phyloP scores from a whole-genome alignment of 148 eudicot genomes.

The Spergularia bocconei region DNA sequence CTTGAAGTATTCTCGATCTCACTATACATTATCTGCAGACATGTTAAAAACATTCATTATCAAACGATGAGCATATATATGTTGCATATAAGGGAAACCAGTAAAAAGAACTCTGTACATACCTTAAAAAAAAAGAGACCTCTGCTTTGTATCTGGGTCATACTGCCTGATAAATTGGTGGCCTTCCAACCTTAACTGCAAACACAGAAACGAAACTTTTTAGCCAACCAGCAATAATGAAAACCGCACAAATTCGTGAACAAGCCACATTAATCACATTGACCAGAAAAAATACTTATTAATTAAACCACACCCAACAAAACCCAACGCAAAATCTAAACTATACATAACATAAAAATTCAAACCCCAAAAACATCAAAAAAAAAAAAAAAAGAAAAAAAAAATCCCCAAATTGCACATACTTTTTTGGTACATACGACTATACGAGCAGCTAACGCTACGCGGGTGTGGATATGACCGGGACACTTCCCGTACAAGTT shows the following conservation, averaged over 20 bases:
- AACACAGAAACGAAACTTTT: conserved; percentile 13
- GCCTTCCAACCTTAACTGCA: conserved; percentile 95
- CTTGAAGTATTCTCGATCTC: conserved; percentile 86
- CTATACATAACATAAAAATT: too few species aligned
- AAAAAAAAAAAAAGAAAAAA: too few species aligned
- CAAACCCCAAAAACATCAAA: too few species aligned
- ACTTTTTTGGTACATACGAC: too few species aligned
- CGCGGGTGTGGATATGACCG: too few species aligned
- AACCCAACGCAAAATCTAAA: too few species aligned
- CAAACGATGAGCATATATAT: neutral
- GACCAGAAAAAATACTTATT: too few species aligned
- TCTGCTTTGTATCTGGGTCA: conserved; percentile 89
- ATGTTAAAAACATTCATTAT: conserved; percentile 4
- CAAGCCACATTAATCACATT: neutral
- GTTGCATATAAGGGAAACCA: neutral
- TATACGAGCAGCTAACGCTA: too few species aligned
- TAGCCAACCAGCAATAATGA: neutral
- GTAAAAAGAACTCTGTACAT: conserved; percentile 26
- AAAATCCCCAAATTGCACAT: too few species aligned
- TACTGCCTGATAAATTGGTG: conserved; percentile 94
- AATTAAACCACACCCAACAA: too few species aligned
- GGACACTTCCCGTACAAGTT: too few species aligned
- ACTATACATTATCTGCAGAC: conserved; percentile 83
- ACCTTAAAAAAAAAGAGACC: conserved; percentile 93
- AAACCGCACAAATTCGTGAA: neutral